Base-by-base conservation (phyloP, 768 basidiomycete genomes). In the Megacollybia marginata region DNA sequence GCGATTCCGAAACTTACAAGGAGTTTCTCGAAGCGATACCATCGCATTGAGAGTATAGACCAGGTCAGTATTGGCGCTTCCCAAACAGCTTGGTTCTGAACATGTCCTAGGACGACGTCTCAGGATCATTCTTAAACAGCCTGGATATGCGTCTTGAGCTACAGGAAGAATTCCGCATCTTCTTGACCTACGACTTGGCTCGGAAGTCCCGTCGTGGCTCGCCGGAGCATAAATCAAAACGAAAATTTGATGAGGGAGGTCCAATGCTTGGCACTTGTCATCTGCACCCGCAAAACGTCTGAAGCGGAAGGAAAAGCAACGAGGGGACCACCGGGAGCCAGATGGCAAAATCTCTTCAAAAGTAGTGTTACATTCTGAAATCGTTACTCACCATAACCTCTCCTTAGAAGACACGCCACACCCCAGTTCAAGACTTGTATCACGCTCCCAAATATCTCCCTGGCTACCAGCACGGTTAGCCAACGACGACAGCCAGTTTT, bases 1-100 rank as follows among this genome's bases (percentile, higher is more conserved):
- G 91, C 66, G 89, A 95, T 54, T 79, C 90, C 0, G 91, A 92
- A 13, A 92, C 88, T 5, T 92, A 91, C 55, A 78, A 79, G 48
- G 78, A 82, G 55, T 92, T 92, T 59, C 65, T 91, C 20, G 85
- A 87, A 57, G 8, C 69, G 76, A 40, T 81, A 83, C 60, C 78
- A 84, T 48, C 70, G 78, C 54, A 69, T 73, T 56, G 69, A 85
- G 11, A 77, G 83, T 51, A 77, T 78, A 52, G 78, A 83, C 55
- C 80, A 84, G 71, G 82, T 75, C 54, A 57, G 67, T 58, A 16
- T 46, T 33, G 16, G 16, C 13, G 18, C 32, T 38, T 32, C 52
- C 48, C 46, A 49, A 18, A 45, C 35, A 12, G 42, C 53, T 46
- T 47, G 54, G 57, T 56, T 44, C 52, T 49, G 33, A 45, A 45